Base-by-base conservation (phyloP, 2,329 filamentous ascomycete genomes). In the Pseudogymnoascus sp. region DNA sequence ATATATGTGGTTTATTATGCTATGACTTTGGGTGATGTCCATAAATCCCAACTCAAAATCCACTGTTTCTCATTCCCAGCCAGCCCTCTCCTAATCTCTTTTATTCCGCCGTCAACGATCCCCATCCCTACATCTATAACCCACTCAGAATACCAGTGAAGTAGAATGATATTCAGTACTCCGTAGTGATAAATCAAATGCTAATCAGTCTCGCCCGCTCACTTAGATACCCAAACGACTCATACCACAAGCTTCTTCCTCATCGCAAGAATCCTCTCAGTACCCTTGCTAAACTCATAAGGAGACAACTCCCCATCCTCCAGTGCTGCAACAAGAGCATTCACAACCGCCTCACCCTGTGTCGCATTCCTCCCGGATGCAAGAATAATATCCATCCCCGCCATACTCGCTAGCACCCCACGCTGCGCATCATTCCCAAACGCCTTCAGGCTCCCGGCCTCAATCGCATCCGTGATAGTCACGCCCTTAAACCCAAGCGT, bases 381-480 rank as follows among this genome's bases (percentile, higher is more conserved):
- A 30, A 71, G 65, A 52, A 71, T 61, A 9, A 71, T 59, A 66
- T 71, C 70, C 63, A 70, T 66, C 5, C 70, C 70, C 19, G 69
- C 70, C 52, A 64, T 60, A 10, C 58, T 63, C 33, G 68, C 70
- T 48, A 71, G 30, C 9, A 71, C 41, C 1, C 58, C 67, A 10
- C 66, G 67, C 0, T 62, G 21, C 5, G 63, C 59, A 59, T 67
- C 63, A 58, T 66, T 59, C 0, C 67, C 67, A 38, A 70, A 69
- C 2, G 63, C 60, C 18, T 62, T 33, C 9, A 71, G 48, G 3
- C 63, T 62, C 3, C 66, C 68, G 2, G 67, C 70, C 39, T 70
- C 68, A 39, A 71, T 65, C 4, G 68, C 68, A 63, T 71, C 70
- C 5, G 65, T 70, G n/a, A 71, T 67, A 3, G 68, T 71, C 0